Conservation (phyloP, 1,284 basidiomycete species). For the Thecaphora thlaspeos region DNA sequence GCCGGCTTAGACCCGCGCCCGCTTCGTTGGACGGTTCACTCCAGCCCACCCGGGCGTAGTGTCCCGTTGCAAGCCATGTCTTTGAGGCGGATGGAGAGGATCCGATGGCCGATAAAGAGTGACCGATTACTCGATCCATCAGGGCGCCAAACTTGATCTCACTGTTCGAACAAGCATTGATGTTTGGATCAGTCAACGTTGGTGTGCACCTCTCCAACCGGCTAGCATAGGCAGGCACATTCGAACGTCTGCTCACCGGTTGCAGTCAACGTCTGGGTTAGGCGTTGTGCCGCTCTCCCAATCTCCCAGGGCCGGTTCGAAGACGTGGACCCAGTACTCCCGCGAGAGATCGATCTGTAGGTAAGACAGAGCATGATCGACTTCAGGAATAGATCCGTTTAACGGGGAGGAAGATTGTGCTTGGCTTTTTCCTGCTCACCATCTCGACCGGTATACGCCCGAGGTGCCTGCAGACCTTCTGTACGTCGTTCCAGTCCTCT, state of each 20-base stretch:
- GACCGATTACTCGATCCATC: constrained; percentile 61
- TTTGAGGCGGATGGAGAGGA: constrained; percentile 3
- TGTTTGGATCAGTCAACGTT: too few species aligned
- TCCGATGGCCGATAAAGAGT: not conserved
- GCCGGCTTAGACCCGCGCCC: not conserved
- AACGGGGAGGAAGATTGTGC: not conserved
- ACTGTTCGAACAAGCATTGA: constrained; percentile 59
- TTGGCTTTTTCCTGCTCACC: too few species aligned
- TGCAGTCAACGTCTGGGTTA: constrained; percentile 93
- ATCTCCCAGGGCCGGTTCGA: constrained; percentile 45
- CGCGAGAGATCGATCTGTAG: constrained; percentile 38
- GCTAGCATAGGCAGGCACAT: too few species aligned
- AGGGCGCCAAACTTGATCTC: constrained; percentile 93
- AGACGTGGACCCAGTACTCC: constrained; percentile 52
- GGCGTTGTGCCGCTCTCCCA: constrained; percentile 63
- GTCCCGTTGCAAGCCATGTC: constrained; percentile 77
- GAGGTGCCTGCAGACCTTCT: constrained; percentile 70
- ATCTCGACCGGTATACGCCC: constrained; percentile 64
- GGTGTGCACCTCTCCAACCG: too few species aligned
- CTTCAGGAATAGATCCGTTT: not conserved
- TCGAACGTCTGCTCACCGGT: constrained; percentile 64
- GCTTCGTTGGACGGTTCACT: constrained; percentile 58
- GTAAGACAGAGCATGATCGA: not conserved
- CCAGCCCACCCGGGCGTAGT: constrained; percentile 74
- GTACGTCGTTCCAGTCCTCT: constrained; percentile 88